phyloP scores from a whole-genome alignment of 2,329 filamentous ascomycete species.

The Colletotrichum graminicola region DNA sequence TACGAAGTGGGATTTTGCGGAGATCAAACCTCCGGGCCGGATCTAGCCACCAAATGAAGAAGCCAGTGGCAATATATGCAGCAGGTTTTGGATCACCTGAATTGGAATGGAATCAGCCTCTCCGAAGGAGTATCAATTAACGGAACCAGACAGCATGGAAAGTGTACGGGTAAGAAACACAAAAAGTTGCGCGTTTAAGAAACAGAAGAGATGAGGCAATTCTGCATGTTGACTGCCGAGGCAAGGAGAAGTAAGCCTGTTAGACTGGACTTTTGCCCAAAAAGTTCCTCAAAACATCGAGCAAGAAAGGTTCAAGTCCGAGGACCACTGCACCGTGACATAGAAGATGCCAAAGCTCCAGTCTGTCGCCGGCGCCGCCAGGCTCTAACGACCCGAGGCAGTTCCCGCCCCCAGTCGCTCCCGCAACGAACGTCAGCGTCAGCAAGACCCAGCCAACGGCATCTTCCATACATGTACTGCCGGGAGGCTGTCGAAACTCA shows the following conservation, averaged over 20 bases:
- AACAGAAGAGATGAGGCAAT: neutral
- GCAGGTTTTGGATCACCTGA: neutral
- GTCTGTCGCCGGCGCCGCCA: slow-evolving; percentile 20
- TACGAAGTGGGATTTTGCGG: slow-evolving; percentile 12
- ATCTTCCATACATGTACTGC: slow-evolving; percentile 48
- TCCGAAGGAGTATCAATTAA: no score
- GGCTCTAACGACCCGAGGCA: slow-evolving; percentile 24
- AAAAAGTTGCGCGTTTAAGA: neutral
- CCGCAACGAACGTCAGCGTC: slow-evolving; percentile 51
- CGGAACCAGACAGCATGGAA: neutral
- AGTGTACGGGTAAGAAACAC: neutral
- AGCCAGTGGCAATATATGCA: neutral
- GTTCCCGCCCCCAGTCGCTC: slow-evolving; percentile 44
- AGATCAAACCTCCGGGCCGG: slow-evolving; percentile 26
- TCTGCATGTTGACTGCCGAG: neutral
- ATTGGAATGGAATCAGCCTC: neutral
- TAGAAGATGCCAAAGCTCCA: slow-evolving; percentile 38
- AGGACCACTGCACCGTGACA: slow-evolving; percentile 32
- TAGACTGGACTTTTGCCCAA: slow-evolving; percentile 2
- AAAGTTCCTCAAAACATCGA: slow-evolving; percentile 27
- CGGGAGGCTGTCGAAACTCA: slow-evolving; percentile 54
- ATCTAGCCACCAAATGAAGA: slow-evolving; percentile 13
- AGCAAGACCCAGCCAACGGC: slow-evolving; percentile 51
- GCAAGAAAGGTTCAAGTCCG: slow-evolving; percentile 34
- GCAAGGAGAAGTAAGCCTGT: neutral